Conservation (phyloP, 192 early-diverging fungal genomes). For the Glomus cerebriforme region DNA sequence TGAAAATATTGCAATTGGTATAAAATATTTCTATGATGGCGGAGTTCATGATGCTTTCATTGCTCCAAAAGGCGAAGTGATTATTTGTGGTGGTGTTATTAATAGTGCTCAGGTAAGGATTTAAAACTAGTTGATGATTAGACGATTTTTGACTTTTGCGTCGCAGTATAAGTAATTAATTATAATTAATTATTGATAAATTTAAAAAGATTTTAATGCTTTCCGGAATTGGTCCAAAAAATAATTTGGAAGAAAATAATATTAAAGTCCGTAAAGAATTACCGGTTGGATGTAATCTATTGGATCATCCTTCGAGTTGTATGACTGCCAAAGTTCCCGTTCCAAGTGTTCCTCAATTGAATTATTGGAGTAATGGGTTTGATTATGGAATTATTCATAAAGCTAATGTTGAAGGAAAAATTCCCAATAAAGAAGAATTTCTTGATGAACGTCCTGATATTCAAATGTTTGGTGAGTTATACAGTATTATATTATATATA, state of each 20-base stretch:
- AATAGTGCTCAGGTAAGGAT: no score
- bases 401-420: not conserved
- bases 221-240: slow-evolving; percentile 7
- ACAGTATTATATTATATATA: no score
- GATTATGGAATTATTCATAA: not conserved
- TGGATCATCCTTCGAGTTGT: not conserved
- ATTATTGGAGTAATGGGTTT: not conserved
- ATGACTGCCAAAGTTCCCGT: not conserved
- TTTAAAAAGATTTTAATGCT: slow-evolving; percentile 10
- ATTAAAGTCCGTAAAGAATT: not conserved
- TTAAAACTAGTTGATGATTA: no score
- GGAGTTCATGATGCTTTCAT: not conserved
- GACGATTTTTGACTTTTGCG: no score
- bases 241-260: not conserved
- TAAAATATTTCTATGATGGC: no score
- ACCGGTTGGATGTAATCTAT: not conserved
- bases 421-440: not conserved
- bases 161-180: no score
- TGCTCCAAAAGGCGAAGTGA: not conserved
- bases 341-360: not conserved
- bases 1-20: no score
- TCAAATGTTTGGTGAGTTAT: not conserved
- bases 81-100: no score
- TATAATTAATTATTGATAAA: no score
- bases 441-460: not conserved